Percentiles rank a stretch among this genome's conserved stretches.
These are phyloP conservation scores for Heterobasidion annosum DNA, from an alignment of 1,284 basidiomycete genomes.

Conservation along the genomic window DNA sequence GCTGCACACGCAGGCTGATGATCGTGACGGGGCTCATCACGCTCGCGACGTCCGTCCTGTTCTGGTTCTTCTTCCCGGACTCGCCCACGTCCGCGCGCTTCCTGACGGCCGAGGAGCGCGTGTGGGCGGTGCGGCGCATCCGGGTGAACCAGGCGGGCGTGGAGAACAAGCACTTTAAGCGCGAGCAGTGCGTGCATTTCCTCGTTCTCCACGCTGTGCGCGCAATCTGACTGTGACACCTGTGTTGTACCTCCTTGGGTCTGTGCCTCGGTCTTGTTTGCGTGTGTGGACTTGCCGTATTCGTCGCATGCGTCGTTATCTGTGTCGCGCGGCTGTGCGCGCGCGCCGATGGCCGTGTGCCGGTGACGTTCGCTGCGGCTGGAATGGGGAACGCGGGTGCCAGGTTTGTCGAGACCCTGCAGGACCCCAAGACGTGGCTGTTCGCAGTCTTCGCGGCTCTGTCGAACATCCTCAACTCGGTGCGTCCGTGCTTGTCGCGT, in stretches of 20 bases:
- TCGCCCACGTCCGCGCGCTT: slow-evolving; percentile 67
- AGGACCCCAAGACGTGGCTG: slow-evolving; percentile 64
- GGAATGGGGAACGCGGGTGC: neutral
- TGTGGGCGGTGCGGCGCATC: slow-evolving; percentile 57
- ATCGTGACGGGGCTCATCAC: slow-evolving; percentile 62
- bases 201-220: neutral
- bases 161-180: slow-evolving; percentile 30
- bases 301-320: neutral
- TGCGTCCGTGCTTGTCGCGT: neutral
- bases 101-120: slow-evolving; percentile 52
- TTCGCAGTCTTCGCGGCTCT: slow-evolving; percentile 59
- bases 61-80: slow-evolving; percentile 64
- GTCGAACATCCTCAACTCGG: slow-evolving; percentile 55
- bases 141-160: slow-evolving; percentile 39
- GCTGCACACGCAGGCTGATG: slow-evolving; percentile 46
- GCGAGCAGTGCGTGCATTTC: slow-evolving; percentile 27
- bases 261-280: too few relatives aligned
- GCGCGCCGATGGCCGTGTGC: neutral
- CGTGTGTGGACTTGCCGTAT: neutral
- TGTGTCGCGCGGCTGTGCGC: too few relatives aligned
- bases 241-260: too few relatives aligned
- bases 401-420: slow-evolving; percentile 58
- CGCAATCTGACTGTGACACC: too few relatives aligned
- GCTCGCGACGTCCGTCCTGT: slow-evolving; percentile 39
- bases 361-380: neutral